Conservation (phyloP, 148 eudicot genomes). For the Diospyros lotus region DNA sequence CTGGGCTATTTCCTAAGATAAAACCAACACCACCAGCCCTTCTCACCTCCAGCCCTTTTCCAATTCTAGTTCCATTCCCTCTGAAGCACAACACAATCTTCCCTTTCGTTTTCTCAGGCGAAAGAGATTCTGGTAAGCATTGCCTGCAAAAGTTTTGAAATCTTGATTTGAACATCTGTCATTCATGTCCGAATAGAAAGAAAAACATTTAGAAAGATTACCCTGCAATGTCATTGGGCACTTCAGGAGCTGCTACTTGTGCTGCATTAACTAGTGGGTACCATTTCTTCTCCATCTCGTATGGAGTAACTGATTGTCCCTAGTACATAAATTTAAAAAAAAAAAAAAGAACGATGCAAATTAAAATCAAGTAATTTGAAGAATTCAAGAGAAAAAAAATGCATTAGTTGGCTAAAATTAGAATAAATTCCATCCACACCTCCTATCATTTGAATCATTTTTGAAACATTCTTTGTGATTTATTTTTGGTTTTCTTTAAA, state of each 20-base stretch:
- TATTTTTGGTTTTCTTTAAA: too few relatives aligned
- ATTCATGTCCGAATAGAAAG: too few relatives aligned
- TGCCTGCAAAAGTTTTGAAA: conserved; percentile 37
- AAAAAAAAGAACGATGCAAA: neutral
- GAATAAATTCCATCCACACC: too few relatives aligned
- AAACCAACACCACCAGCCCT: conserved; percentile 75
- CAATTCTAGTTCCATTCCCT: conserved; percentile 66
- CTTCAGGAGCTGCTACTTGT: conserved; percentile 43
- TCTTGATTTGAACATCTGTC: too few relatives aligned
- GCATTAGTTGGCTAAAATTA: too few relatives aligned
- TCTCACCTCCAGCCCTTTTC: conserved; percentile 70
- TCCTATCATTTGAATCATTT: too few relatives aligned
- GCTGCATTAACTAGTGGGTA: conserved; percentile 72
- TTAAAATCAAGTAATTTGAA: neutral
- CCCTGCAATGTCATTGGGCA: conserved; percentile 43
- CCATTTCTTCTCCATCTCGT: conserved; percentile 47
- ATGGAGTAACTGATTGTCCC: conserved; percentile 70
- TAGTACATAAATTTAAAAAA: conserved; percentile 13
- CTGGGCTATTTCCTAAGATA: conserved; percentile 47
- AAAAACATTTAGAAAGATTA: conserved; percentile 14
- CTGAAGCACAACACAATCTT: conserved; percentile 73
- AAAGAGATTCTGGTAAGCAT: conserved; percentile 69
- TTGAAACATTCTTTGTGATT: too few relatives aligned
- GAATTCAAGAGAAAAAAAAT: neutral
- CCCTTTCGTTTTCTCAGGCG: conserved; percentile 51